Base-by-base conservation (phyloP, 202 grass and related monocot species). In the Saccharum hybrid region DNA sequence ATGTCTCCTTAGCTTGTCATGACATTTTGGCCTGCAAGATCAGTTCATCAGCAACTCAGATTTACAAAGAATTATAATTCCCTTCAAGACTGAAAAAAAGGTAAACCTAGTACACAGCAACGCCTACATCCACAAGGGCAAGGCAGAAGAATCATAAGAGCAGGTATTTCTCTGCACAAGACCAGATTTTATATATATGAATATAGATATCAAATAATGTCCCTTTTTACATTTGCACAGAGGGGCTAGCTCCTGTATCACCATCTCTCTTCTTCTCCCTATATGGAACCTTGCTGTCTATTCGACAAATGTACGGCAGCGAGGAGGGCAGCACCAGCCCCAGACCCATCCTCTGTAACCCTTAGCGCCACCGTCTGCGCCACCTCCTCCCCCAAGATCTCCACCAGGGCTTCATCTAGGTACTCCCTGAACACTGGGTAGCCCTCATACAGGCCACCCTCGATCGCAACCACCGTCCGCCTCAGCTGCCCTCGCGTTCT, bases 151-250 rank as follows among this genome's bases (percentile, higher is more conserved):
- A 19, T 0, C 10, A 11, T 49, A 11, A 26, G 21, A 34, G 13
- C 30, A 15, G 37, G 39, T 34, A 43, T 74, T 80, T 89, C 66
- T 79, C 84, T 87, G 84, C 84, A 88, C 86, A 93, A 78, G 81
- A 85, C 85, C 77, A 36, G 82, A 80, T 93, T 91, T 76, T 90
- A 93, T 90, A 86, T 88, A 88, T 90, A 93, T 87, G 90, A 92
- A 89, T 91, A 94, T 83, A 77, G 72, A 77, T 87, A 88, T 94
- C 86, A 91, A 98, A 86, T 82, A 93, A 91, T 84, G 86, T 88
- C 71, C 79, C 89, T 84, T 95, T 93, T 85, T 94, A 94, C 93
- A 96, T 96, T 99, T 96, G 91, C 88, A 92, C 89, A 91, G 83
- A 81, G 86, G 86, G 88, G 82, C 88, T 80, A 93, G 71, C 74